Evolutionary conservation across 768 basidiomycete genomes (phyloP).

Genomic region (Cubamyces lactineus): DNA sequence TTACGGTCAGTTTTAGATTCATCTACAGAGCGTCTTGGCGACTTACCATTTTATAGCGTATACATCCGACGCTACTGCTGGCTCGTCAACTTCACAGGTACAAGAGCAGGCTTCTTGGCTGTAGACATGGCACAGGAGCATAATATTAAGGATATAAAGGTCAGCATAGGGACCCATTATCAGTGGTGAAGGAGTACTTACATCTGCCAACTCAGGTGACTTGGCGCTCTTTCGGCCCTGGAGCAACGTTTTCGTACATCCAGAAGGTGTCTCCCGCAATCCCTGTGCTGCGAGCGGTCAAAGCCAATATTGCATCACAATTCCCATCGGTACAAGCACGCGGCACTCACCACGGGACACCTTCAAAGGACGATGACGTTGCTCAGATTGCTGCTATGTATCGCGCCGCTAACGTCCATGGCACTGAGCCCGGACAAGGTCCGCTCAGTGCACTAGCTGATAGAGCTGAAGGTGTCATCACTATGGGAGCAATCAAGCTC

Average conservation of each 20-base stretch:
- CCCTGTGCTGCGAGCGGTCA: background rate
- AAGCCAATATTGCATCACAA: slow-evolving; percentile 1
- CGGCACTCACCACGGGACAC: background rate
- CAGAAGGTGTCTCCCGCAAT: background rate
- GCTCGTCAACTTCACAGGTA: slow-evolving; percentile 29
- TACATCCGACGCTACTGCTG: slow-evolving; percentile 16
- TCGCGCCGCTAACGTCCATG: background rate
- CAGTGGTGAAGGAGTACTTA: too few relatives aligned
- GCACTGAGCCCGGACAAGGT: too few relatives aligned
- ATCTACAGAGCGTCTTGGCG: background rate
- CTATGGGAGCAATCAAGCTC: background rate
- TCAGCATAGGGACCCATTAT: too few relatives aligned
- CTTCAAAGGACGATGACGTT: background rate
- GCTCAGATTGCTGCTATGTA: background rate
- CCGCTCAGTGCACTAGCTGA: background rate
- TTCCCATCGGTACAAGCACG: background rate
- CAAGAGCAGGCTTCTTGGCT: slow-evolving; percentile 28
- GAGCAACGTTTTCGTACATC: slow-evolving; percentile 17
- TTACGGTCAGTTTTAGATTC: slow-evolving; percentile 17
- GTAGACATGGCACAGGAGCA: slow-evolving; percentile 41
- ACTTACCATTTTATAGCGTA: too few relatives aligned
- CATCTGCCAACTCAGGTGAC: too few relatives aligned
- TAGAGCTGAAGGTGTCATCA: background rate
- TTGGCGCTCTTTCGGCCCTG: slow-evolving; percentile 11
- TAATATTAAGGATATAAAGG: slow-evolving; percentile 42